These are phyloP conservation scores for Populus alba DNA, from an alignment of 345 rosid genomes.

Conservation along the genomic window DNA sequence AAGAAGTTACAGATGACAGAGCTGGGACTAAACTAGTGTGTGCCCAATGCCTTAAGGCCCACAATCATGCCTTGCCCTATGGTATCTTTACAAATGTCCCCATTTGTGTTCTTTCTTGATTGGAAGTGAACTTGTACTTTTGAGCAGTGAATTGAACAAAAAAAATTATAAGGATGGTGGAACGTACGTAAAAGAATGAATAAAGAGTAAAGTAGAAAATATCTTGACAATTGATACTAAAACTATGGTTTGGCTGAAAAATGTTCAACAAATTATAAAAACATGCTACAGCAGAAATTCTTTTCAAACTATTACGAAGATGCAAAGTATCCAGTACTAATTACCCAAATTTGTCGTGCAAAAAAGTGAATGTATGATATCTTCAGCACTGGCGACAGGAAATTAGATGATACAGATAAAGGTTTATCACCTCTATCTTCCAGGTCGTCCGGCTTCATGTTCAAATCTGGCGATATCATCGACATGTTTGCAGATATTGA, in stretches of 20 bases:
- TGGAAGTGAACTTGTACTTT: neutral
- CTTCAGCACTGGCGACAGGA: neutral
- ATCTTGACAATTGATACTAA: neutral
- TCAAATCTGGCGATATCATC: slow-evolving; percentile 18
- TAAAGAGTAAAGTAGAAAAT: too few relatives aligned
- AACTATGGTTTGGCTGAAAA: neutral
- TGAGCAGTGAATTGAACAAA: neutral
- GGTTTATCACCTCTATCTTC: slow-evolving; percentile 40
- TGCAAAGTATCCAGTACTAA: neutral
- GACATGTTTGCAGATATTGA: slow-evolving; percentile 15
- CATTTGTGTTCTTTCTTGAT: neutral
- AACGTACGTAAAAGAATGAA: too few relatives aligned
- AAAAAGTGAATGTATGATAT: neutral
- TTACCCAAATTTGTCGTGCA: neutral
- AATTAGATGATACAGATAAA: neutral
- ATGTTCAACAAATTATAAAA: neutral
- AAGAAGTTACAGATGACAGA: neutral
- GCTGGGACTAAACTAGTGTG: neutral
- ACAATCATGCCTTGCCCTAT: neutral
- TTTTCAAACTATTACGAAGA: neutral
- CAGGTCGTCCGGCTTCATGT: slow-evolving; percentile 39
- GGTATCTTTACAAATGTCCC: neutral
- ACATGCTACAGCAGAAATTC: neutral
- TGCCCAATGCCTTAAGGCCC: neutral
- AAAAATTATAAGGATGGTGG: neutral